Percentiles rank a stretch among this genome's conserved stretches.
These are phyloP conservation scores for Neurospora sp. DNA, from an alignment of 495 filamentous ascomycete genomes.

Conservation along the genomic window DNA sequence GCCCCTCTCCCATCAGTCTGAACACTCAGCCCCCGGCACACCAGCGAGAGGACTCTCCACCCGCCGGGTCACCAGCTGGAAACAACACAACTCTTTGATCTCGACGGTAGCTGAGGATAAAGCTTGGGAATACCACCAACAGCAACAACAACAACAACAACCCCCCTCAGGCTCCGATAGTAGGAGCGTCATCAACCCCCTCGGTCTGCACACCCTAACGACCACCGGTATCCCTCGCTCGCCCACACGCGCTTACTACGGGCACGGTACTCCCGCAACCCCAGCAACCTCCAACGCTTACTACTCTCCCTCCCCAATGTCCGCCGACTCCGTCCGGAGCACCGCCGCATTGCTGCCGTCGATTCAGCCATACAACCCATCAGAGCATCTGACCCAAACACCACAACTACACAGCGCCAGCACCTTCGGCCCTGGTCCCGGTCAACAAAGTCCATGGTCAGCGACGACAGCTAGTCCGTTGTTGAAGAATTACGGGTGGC, in stretches of 20 bases:
- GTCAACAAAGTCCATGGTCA: constrained; percentile 18
- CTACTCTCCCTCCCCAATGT: constrained; percentile 22
- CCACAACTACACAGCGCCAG: constrained; percentile 6
- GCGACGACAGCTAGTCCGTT: constrained; percentile 25
- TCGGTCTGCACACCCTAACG: constrained; percentile 8
- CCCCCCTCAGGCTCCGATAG: too few species aligned
- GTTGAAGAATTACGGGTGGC: constrained; percentile 17
- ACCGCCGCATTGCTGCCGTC: constrained; percentile 26
- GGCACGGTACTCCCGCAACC: not conserved
- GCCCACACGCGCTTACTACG: constrained; percentile 14
- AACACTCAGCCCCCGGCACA: not conserved
- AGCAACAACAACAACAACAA: not conserved
- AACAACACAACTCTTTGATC: constrained; percentile 7
- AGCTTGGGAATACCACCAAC: not conserved
- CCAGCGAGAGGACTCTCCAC: not conserved
- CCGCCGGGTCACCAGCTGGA: constrained; percentile 13
- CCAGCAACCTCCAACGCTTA: constrained; percentile 17
- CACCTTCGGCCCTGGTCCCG: constrained; percentile 7
- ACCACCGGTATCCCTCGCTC: constrained; percentile 9
- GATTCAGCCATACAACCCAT: constrained; percentile 27
- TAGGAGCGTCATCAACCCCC: too few species aligned
- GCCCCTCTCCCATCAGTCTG: not conserved
- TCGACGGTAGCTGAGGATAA: constrained; percentile 4
- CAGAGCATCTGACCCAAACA: constrained; percentile 13
- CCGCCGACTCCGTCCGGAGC: constrained; percentile 21